Conservation (phyloP, 176 grass and related monocot genomes). For the Avena sativa region DNA sequence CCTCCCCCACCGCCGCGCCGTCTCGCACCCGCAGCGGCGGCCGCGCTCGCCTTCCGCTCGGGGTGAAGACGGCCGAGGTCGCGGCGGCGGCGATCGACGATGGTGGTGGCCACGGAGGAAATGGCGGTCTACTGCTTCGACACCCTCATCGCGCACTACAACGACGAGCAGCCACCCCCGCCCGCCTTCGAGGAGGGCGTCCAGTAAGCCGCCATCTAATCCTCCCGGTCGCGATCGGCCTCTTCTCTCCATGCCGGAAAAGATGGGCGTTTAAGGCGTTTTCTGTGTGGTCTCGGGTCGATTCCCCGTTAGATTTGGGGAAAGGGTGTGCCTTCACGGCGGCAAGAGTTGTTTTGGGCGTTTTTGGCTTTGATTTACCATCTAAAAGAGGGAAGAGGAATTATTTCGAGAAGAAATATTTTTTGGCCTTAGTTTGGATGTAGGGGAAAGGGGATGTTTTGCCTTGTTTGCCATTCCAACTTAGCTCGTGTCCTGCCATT, state of each 20-base stretch:
- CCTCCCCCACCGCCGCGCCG: slow-evolving; percentile 9
- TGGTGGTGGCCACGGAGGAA: slow-evolving; percentile 92
- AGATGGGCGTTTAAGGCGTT: neutral
- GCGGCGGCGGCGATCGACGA: slow-evolving; percentile 30
- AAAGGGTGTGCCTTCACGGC: neutral
- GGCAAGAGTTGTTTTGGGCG: slow-evolving; percentile 4
- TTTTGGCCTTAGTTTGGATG: neutral
- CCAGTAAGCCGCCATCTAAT: slow-evolving; percentile 62
- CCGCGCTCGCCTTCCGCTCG: slow-evolving; percentile 13
- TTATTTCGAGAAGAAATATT: neutral
- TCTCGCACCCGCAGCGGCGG: slow-evolving; percentile 22
- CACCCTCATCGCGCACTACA: slow-evolving; percentile 89
- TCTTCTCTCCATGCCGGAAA: neutral
- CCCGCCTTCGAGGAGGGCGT: slow-evolving; percentile 90
- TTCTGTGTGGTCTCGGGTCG: neutral
- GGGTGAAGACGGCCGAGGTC: neutral
- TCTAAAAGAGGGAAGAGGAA: neutral
- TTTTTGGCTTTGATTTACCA: slow-evolving; percentile 1
- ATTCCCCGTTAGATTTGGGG: slow-evolving; percentile 49
- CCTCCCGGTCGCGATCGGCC: slow-evolving; percentile 29
- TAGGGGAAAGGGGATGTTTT: neutral
- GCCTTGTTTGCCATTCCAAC: neutral
- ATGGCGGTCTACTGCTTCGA: slow-evolving; percentile 99
- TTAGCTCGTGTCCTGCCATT: neutral
- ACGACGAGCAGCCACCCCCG: slow-evolving; percentile 64